phyloP scores from a whole-genome alignment of 306 rosid genomes.

The Corylus heterophylla region DNA sequence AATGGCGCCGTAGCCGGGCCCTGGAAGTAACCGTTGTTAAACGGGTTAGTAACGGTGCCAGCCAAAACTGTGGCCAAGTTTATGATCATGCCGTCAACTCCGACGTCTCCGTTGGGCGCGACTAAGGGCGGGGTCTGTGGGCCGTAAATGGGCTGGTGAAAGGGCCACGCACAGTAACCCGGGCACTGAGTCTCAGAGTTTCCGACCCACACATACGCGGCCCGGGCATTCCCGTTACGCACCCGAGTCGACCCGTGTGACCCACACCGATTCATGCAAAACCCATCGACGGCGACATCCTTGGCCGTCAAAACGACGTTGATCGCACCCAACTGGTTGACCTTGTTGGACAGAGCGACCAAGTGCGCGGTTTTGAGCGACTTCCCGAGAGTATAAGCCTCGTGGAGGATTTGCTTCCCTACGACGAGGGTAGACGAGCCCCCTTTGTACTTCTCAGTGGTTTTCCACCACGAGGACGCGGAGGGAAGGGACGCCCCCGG shows the following conservation, averaged over 20 bases:
- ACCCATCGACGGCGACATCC: conserved; percentile 77
- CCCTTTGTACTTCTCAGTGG: conserved; percentile 67
- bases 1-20: conserved; percentile 79
- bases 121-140: conserved; percentile 81
- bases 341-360: conserved; percentile 43
- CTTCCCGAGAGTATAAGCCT: conserved; percentile 66
- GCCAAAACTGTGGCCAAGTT: conserved; percentile 86
- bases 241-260: conserved; percentile 53
- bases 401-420: conserved; percentile 64
- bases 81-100: conserved; percentile 83
- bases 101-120: conserved; percentile 93
- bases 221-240: conserved; percentile 19
- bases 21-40: conserved; percentile 75
- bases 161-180: conserved; percentile 95
- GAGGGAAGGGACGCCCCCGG: conserved; percentile 39
- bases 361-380: conserved; percentile 40
- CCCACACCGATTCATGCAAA: conserved; percentile 76
- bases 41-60: conserved; percentile 91
- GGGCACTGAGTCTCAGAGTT: conserved; percentile 86
- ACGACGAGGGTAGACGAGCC: conserved; percentile 65
- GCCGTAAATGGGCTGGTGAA: conserved; percentile 89
- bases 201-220: conserved; percentile 82
- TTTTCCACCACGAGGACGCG: conserved; percentile 78
- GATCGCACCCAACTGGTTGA: conserved; percentile 46
- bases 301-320: conserved; percentile 67